phyloP scores from a whole-genome alignment of 2,329 filamentous ascomycete genomes.

The Venturia aucupariae region DNA sequence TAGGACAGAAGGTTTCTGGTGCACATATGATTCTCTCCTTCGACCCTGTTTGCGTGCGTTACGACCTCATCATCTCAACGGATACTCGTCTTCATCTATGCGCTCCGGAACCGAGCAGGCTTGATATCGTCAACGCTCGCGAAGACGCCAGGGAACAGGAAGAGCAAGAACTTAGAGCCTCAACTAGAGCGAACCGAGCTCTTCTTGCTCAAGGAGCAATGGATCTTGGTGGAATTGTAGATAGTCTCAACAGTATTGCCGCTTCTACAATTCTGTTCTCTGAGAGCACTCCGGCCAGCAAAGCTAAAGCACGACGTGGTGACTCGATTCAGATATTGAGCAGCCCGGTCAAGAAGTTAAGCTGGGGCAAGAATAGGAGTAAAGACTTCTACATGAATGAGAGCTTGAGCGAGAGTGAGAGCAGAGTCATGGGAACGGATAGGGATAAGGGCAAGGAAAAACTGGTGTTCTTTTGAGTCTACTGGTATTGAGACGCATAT shows the following conservation, averaged over 20 bases:
- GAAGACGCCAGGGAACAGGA: background rate
- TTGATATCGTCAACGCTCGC: background rate
- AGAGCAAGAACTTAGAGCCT: background rate
- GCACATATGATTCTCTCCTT: background rate
- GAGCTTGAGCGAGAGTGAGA: background rate
- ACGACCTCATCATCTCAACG: background rate
- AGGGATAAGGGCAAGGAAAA: background rate
- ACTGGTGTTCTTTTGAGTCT: too few species aligned
- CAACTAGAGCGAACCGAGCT: background rate
- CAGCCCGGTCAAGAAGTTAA: background rate
- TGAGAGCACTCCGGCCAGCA: background rate
- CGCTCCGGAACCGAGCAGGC: background rate
- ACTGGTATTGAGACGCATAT: too few species aligned
- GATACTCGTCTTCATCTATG: background rate
- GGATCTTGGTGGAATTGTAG: background rate
- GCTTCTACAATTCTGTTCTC: background rate
- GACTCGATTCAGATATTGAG: background rate
- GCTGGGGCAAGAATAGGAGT: background rate
- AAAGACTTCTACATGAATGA: background rate
- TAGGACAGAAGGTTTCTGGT: background rate
- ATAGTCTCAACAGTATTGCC: background rate
- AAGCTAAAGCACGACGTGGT: background rate
- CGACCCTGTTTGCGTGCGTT: background rate
- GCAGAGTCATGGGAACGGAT: background rate
- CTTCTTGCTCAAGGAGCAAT: background rate